These are phyloP conservation scores for Forsythia suspensa DNA, from an alignment of 257 asterid genomes.

Conservation along the genomic window DNA sequence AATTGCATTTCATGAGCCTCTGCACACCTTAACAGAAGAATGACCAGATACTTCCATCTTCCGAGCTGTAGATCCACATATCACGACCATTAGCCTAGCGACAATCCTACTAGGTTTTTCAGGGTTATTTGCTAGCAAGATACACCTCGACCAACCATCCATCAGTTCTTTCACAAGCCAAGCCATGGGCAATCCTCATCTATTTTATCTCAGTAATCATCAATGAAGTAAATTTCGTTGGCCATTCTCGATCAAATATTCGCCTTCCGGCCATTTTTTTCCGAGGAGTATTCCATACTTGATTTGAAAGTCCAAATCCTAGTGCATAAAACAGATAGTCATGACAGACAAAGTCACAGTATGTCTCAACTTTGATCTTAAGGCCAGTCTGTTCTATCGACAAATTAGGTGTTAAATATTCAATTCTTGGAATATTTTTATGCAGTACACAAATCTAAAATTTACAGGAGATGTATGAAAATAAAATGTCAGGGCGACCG, in stretches of 20 bases:
- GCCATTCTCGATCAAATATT: not conserved
- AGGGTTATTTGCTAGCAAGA: not conserved
- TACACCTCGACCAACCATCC: not conserved
- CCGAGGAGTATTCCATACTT: too few relatives aligned
- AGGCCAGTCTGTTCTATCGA: conserved; percentile 13
- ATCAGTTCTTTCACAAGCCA: not conserved
- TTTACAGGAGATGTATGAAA: conserved; percentile 7
- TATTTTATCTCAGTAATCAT: not conserved
- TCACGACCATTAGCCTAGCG: not conserved
- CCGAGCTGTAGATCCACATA: not conserved
- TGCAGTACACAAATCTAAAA: not conserved
- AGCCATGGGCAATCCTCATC: not conserved
- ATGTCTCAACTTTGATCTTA: not conserved
- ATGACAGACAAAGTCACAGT: conserved; percentile 19
- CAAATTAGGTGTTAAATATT: not conserved
- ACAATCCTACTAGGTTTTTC: not conserved
- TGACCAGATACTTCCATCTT: not conserved
- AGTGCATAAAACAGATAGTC: not conserved
- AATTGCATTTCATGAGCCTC: not conserved
- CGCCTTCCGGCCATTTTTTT: not conserved
- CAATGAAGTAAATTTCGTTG: not conserved
- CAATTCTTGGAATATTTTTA: not conserved
- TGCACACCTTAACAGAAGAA: not conserved
- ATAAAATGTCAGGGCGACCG: conserved; percentile 16
- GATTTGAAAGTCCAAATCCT: conserved; percentile 7